Base-by-base conservation (phyloP, 1,284 basidiomycete genomes). In the Austroboletus niveus region DNA sequence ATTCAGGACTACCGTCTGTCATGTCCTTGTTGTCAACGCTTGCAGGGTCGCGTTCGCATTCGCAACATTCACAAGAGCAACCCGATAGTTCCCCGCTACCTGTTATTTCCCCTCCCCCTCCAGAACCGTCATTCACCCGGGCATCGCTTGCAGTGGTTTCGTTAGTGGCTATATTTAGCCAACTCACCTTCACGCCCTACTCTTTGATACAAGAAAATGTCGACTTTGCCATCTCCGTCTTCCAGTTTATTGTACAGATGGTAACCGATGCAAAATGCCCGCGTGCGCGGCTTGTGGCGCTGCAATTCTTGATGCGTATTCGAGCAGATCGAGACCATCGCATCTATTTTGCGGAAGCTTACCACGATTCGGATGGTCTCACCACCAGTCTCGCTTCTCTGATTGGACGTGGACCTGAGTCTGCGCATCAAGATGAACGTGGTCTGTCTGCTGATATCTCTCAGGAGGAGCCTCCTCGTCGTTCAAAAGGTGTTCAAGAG, bases 241-340 rank as follows among this genome's bases (percentile, higher is more conserved):
- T 80, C 64, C 56, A 66, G 0, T 69, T 72, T 36, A 66, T 89
- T 36, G 60, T 87, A 17, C 66, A 72, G 30, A 65, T 84, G 14
- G 57, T 72, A 20, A 59, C 69, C 0, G 67, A 72, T 14, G 76
- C 78, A 1, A 76, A 72, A 55, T 88, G 86, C 30, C 69, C 80
- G 0, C 75, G 79, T 17, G 86, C 89, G 0, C 77, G 92, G 24
- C 69, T 98, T 15, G 75, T 82, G 3, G 80, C 89, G 3, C 74
- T 99, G 9, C 92, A 96, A 64, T 97, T 95, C 77, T 68, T 97
- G 53, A 84, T 95, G 73, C 86, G 94, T 11, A 75, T 99, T 22
- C 81, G 97, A 45, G 94, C 92, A 1, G 95, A 98, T 66, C 84
- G 92, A 4, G 89, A 94, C 61, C 97, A 99, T 67, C 80, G 88